A percentile compares a stretch with the other conserved stretches of the same genome.
phyloP scores from a whole-genome alignment of 306 rosid species.

The Coriaria nepalensis region DNA sequence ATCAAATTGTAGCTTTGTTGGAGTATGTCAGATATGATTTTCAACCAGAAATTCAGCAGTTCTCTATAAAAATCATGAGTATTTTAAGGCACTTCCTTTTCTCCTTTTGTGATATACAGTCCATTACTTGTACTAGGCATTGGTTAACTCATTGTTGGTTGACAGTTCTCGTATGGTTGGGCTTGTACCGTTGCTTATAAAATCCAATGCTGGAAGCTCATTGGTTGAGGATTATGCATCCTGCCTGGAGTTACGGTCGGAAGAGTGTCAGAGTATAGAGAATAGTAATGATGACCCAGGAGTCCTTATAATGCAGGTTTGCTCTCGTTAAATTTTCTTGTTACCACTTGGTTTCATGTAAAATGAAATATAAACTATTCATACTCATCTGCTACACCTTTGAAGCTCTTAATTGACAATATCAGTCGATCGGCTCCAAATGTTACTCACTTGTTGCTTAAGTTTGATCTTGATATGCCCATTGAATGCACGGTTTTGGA shows the following conservation, averaged over 20 bases:
- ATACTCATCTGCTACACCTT: constrained; percentile 3
- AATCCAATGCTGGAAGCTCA: constrained; percentile 61
- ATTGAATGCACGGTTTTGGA: constrained; percentile 71
- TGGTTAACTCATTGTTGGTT: constrained; percentile 10
- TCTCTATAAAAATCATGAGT: constrained; percentile 90
- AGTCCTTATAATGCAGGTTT: constrained; percentile 85
- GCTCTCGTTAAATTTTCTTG: constrained; percentile 11
- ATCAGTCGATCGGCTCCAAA: constrained; percentile 90
- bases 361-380: too few species aligned
- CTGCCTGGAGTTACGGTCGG: constrained; percentile 82
- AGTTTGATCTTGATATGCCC: constrained; percentile 68
- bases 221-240: constrained; percentile 97
- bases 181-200: constrained; percentile 70
- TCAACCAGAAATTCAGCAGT: constrained; percentile 75
- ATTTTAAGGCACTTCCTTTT: constrained; percentile 53
- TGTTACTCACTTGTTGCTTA: constrained; percentile 70
- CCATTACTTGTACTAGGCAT: constrained; percentile 3
- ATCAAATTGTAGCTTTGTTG: constrained; percentile 76
- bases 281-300: constrained; percentile 73
- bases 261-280: constrained; percentile 56
- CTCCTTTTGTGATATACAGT: constrained; percentile 12
- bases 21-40: constrained; percentile 95
- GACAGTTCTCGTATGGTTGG: constrained; percentile 92
- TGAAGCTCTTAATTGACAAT: constrained; percentile 89
- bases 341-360: background rate